A percentile compares a stretch with the other conserved stretches of the same genome.
These are phyloP conservation scores for Mycena alexandri DNA, from an alignment of 768 basidiomycete species.

Conservation along the genomic window DNA sequence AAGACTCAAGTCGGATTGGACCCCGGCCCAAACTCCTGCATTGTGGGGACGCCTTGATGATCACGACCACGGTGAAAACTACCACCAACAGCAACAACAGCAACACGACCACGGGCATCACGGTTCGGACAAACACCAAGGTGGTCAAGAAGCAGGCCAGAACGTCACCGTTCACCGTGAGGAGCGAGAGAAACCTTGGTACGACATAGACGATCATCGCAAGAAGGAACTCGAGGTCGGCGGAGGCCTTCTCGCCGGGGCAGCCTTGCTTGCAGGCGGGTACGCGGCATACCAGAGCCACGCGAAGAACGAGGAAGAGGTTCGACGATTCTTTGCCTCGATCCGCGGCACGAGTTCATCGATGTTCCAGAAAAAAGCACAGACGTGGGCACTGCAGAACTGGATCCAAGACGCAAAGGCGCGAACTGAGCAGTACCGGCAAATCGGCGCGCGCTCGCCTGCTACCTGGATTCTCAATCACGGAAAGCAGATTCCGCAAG, in stretches of 20 bases:
- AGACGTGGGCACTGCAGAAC: conserved; percentile 60
- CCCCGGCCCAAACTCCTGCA: conserved; percentile 70
- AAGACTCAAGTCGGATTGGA: conserved; percentile 70
- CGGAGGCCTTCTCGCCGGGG: conserved; percentile 70
- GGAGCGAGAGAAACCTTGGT: conserved; percentile 69
- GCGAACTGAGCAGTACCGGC: conserved; percentile 64
- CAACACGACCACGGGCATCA: conserved; percentile 46
- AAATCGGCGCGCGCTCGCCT: conserved; percentile 58
- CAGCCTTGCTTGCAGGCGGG: conserved; percentile 66
- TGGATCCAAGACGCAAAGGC: conserved; percentile 71
- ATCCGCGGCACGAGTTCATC: background rate
- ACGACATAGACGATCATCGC: conserved; percentile 62
- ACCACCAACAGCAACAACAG: conserved; percentile 45
- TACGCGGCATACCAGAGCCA: conserved; percentile 66
- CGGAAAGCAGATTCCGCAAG: conserved; percentile 69
- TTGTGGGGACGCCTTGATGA: conserved; percentile 72
- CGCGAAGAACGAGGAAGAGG: conserved; percentile 70
- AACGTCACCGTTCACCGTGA: conserved; percentile 52
- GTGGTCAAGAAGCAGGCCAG: conserved; percentile 39
- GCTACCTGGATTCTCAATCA: conserved; percentile 73
- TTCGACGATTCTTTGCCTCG: conserved; percentile 36
- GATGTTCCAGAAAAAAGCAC: conserved; percentile 59
- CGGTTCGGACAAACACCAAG: conserved; percentile 45
- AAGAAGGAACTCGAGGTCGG: conserved; percentile 77
- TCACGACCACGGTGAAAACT: conserved; percentile 41